Evolutionary conservation across 108 stramenopile genomes (phyloP), one percentile per base, ranked within the genome.

Genomic region (Cyclotella atomus): DNA sequence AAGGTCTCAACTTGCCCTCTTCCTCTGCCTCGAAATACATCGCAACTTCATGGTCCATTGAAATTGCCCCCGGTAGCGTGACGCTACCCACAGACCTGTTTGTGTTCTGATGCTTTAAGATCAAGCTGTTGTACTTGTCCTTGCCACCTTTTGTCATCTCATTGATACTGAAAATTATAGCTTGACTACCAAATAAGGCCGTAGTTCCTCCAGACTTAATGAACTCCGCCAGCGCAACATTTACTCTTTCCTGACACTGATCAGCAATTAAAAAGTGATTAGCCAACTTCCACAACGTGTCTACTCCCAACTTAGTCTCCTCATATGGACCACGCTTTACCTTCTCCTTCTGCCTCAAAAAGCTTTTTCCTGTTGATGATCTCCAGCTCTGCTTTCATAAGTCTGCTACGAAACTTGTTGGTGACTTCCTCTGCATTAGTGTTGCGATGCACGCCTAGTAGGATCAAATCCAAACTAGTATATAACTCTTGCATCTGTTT

Each of bases 71-170:
- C 16, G 19, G 49, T 4, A 50, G n/a, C 4, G 49, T 50, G 4
- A 50, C 49, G n/a, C 4, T 50, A 9, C 49, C 49, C 14, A 50
- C 49, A 9, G 49, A 50, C 19, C 49, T 50, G 49, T 50, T 50
- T 50, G 49, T 50, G 19, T 50, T 50, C 49, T 50, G 49, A 17
- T 50, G 49, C 4, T 50, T 50, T 4, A 50, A 17, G 49, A 50
- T 50, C 16, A 50, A 17, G n/a, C 19, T 50, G 9, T 8, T 50
- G n/a, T 50, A 50, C 49, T n/a, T 16, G 19, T 50, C 49, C 49
- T 50, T 50, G 8, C 49, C 49, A n/a, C 49, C 49, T 17, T n/a
- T 9, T 4, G 49, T 50, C 9, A 50, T 9, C 49, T 20, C 19
- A 17, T n/a, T 50, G 49, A 50, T 50, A n/a, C n/a, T 50, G 49